These are phyloP conservation scores for Pseudognaphalium luteoalbum DNA, from an alignment of 129 eudicot species.

Conservation along the genomic window DNA sequence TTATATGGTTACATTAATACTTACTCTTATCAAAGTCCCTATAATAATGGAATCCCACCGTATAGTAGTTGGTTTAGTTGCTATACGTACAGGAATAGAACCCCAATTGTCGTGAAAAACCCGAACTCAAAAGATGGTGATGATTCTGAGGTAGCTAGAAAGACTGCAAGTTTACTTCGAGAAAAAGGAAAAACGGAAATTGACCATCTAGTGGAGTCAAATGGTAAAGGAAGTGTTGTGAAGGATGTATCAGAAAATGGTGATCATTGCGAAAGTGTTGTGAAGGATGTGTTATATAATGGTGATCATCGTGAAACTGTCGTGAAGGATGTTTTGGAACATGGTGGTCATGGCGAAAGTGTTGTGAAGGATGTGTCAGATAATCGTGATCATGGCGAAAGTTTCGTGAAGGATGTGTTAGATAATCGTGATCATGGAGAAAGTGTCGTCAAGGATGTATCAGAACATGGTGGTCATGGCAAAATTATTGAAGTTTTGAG, in stretches of 20 bases:
- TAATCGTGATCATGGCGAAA: conserved; percentile 10
- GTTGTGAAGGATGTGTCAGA: conserved; percentile 7
- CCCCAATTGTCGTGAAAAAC: background rate
- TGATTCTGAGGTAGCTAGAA: conserved; percentile 1
- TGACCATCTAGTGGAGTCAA: conserved; percentile 1
- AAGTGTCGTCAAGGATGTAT: conserved; percentile 1
- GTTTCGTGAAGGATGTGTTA: background rate
- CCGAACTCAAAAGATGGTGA: conserved; percentile 1
- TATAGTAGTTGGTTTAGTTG: background rate
- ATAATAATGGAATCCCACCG: conserved; percentile 7
- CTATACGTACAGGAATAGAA: background rate
- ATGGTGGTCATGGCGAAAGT: conserved; percentile 6
- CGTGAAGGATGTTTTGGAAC: conserved; percentile 4
- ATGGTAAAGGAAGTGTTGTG: conserved; percentile 5
- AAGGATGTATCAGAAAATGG: conserved; percentile 14
- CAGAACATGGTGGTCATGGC: conserved; percentile 7
- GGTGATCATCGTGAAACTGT: conserved; percentile 4
- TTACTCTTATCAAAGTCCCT: conserved; percentile 5
- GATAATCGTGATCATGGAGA: conserved; percentile 9
- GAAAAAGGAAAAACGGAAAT: background rate
- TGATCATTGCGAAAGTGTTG: conserved; percentile 1
- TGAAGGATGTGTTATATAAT: conserved; percentile 6
- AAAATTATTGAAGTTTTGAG: conserved; percentile 13
- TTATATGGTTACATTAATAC: conserved; percentile 2
- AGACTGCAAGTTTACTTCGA: background rate